These are phyloP conservation scores for Strigomonas culicis DNA, from an alignment of 208 protist species.

Conservation along the genomic window DNA sequence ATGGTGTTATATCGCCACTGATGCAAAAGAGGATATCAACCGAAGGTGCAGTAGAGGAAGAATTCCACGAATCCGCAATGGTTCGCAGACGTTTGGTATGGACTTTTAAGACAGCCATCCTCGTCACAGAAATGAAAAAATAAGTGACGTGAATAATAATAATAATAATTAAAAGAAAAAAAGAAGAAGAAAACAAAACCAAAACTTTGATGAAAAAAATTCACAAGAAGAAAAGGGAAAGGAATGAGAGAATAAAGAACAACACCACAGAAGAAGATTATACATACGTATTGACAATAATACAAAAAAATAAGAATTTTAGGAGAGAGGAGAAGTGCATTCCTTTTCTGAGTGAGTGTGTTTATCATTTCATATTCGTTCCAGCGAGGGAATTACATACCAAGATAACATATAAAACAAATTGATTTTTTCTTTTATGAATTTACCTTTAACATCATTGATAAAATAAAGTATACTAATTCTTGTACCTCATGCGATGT, in stretches of 20 bases:
- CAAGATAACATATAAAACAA: no score
- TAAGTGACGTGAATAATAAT: background rate
- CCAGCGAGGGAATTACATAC: no score
- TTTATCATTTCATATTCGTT: no score
- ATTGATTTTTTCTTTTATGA: no score
- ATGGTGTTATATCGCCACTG: slow-evolving; percentile 55
- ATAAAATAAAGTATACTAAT: no score
- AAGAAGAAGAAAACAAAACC: background rate
- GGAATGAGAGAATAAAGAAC: background rate
- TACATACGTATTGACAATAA: background rate
- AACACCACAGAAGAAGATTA: background rate
- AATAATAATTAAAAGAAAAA: background rate
- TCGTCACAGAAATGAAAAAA: no score
- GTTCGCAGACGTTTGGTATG: no score
- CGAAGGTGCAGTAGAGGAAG: background rate
- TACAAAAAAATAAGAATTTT: background rate
- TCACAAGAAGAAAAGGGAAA: background rate
- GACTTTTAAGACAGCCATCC: no score
- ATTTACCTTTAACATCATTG: no score
- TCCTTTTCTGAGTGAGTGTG: no score
- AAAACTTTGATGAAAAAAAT: background rate
- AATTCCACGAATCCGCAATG: no score
- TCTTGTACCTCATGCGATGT: no score
- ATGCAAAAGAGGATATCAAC: slow-evolving; percentile 41
- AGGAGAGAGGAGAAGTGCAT: background rate